Base-by-base conservation (phyloP, 2,329 filamentous ascomycete genomes). In the Ceratocystis ficicola region DNA sequence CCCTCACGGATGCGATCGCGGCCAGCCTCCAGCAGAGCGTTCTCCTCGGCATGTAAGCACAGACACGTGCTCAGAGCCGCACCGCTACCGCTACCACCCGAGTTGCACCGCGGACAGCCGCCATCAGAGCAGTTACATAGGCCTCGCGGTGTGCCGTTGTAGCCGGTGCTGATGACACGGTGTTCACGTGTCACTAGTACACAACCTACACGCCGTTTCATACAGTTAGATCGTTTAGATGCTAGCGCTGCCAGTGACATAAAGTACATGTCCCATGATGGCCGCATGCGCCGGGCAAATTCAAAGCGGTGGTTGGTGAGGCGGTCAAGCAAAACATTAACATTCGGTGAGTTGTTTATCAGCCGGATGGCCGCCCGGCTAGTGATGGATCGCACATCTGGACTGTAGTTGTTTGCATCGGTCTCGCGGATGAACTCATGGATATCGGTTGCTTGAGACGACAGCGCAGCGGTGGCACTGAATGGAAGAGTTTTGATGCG, bases 31-130 rank as follows among this genome's bases (percentile, higher is more conserved):
- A 99, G 80, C 67, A 99, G 80, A 1, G 94, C 94, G 74, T 99
- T 99, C 77, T 99, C 94, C 78, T 99, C 94, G 0, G 94, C 94
- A 74, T 99, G 94, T n/a, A 99, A 84, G 74, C 94, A 99, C 62
- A 97, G 81, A 73, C 94, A 99, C 5, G 93, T 96, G 3, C 86
- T 85, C 22, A 99, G 81, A 0, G 83, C 86, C 59, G 86, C 81
- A 28, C 94, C 94, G 55, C 80, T 80, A 25, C 63, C 63, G 36
- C 82, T 81, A 66, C 84, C 81, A 5, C 85, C 88, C 64, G 83
- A 82, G 75, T 99, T 97, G 76, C 94, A 99, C 62, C 94, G 83
- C 10, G 80, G 78, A 80, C 94, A 99, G 62, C 94, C 94, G 70
- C 94, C 94, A 72, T 95, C 89, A 70, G 88, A 89, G 77, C 94